These are phyloP conservation scores for Neoboletus brunneissimus DNA, from an alignment of 768 basidiomycete genomes.

Conservation along the genomic window DNA sequence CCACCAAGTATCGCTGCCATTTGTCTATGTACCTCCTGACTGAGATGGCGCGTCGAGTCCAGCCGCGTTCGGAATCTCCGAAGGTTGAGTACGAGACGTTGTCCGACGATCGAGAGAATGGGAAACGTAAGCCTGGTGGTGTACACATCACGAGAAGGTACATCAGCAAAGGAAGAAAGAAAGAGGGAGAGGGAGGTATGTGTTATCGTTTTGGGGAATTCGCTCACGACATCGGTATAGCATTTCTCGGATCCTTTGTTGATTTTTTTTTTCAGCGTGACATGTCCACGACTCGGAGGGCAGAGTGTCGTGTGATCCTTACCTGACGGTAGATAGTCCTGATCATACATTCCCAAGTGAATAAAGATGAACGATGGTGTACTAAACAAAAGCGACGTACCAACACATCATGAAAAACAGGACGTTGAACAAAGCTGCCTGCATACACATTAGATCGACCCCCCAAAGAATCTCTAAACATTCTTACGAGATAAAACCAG, in stretches of 20 bases:
- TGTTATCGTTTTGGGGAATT: background rate
- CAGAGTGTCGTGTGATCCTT: background rate
- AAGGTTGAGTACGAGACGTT: constrained; percentile 25
- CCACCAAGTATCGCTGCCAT: background rate
- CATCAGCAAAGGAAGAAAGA: background rate
- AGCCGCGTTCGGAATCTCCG: constrained; percentile 3
- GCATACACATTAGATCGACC: background rate
- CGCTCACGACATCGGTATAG: constrained; percentile 9
- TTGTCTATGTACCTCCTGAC: constrained; percentile 10
- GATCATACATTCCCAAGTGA: background rate
- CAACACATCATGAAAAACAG: constrained; percentile 8
- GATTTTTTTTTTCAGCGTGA: background rate
- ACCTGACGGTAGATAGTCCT: constrained; percentile 14
- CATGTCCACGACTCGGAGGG: background rate
- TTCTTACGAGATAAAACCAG: constrained; percentile 16
- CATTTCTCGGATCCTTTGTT: constrained; percentile 19
- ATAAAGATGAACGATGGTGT: background rate
- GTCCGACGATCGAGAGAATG: constrained; percentile 16
- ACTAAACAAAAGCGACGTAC: constrained; percentile 5
- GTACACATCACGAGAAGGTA: background rate
- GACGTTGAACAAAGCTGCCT: constrained; percentile 11
- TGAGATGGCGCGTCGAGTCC: constrained; percentile 13
- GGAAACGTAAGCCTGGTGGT: constrained; percentile 8
- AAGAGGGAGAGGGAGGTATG: too few species aligned
- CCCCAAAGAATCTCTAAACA: background rate